phyloP scores from a whole-genome alignment of 208 protist genomes.

The Acanthamoeba healyi region DNA sequence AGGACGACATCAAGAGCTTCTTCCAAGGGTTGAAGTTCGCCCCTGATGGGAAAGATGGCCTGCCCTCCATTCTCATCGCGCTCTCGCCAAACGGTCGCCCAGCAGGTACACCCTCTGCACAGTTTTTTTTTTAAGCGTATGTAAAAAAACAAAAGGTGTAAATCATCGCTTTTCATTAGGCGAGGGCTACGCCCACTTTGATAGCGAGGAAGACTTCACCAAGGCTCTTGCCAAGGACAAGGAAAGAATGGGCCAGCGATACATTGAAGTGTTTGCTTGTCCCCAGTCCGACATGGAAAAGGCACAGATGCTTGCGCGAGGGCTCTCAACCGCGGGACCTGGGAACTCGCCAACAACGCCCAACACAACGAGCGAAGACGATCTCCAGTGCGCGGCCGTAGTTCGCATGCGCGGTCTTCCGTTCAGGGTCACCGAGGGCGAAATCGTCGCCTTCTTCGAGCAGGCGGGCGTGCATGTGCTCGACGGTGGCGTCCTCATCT shows the following conservation, averaged over 20 bases:
- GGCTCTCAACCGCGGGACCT: background rate
- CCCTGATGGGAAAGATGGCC: constrained; percentile 12
- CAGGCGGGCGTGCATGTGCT: background rate
- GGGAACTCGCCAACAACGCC: background rate
- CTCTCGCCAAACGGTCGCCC: background rate
- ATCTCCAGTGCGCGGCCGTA: constrained; percentile 18
- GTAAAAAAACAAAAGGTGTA: too few species aligned
- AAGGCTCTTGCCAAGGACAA: constrained; percentile 60
- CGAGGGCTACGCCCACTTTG: constrained; percentile 21
- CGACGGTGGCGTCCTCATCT: constrained; percentile 33
- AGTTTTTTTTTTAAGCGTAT: background rate
- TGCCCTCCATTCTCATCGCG: background rate
- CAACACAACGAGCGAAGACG: too few species aligned
- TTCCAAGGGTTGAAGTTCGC: constrained; percentile 18
- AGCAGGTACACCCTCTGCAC: background rate
- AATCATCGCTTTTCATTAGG: too few species aligned
- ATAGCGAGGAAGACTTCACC: background rate
- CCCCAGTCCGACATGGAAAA: constrained; percentile 42
- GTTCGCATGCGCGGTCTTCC: constrained; percentile 39
- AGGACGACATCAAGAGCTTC: constrained; percentile 24
- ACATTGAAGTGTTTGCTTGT: constrained; percentile 54
- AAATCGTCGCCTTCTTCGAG: constrained; percentile 34
- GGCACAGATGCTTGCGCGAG: background rate
- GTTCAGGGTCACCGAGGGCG: background rate
- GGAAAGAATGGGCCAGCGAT: constrained; percentile 43